phyloP scores from a whole-genome alignment of 306 rosid species.

The Begonia masoniana region DNA sequence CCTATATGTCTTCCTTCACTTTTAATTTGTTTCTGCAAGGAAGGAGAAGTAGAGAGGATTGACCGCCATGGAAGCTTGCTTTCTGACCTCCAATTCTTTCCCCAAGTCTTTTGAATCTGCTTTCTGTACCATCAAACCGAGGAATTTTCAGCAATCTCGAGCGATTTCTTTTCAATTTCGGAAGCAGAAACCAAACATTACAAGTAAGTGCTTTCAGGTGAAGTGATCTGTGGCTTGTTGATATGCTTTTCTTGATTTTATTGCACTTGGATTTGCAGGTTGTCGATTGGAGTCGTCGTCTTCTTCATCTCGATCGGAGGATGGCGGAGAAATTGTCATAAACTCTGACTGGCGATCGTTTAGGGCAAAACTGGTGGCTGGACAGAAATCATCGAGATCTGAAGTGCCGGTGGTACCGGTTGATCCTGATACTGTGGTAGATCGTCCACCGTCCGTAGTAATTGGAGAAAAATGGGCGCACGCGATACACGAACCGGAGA shows the following conservation, averaged over 20 bases:
- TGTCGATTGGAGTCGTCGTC: slow-evolving; percentile 6
- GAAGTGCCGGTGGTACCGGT: slow-evolving; percentile 16
- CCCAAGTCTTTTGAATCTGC: slow-evolving; percentile 21
- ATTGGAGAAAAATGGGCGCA: slow-evolving; percentile 88
- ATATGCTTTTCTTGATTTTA: too few relatives aligned
- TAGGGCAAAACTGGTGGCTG: slow-evolving; percentile 74
- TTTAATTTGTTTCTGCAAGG: too few relatives aligned
- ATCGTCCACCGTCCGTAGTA: slow-evolving; percentile 24
- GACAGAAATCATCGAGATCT: slow-evolving; percentile 22
- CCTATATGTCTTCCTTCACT: too few relatives aligned
- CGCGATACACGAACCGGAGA: slow-evolving; percentile 63
- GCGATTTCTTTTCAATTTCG: too few relatives aligned
- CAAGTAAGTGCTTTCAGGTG: slow-evolving; percentile 25
- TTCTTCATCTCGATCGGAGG: slow-evolving; percentile 11
- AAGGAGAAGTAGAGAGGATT: too few relatives aligned
- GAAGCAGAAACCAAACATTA: slow-evolving; percentile 20
- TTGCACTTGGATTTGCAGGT: too few relatives aligned
- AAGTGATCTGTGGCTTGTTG: too few relatives aligned
- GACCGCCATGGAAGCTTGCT: slow-evolving; percentile 41
- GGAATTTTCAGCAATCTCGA: slow-evolving; percentile 13
- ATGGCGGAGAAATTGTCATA: slow-evolving; percentile 18
- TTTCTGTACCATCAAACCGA: slow-evolving; percentile 4
- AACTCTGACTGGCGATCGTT: slow-evolving; percentile 69
- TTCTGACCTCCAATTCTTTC: slow-evolving; percentile 45
- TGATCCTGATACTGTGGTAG: slow-evolving; percentile 36